Conservation (phyloP, 176 grass and related monocot genomes). For the Chrysopogon serrulatus region DNA sequence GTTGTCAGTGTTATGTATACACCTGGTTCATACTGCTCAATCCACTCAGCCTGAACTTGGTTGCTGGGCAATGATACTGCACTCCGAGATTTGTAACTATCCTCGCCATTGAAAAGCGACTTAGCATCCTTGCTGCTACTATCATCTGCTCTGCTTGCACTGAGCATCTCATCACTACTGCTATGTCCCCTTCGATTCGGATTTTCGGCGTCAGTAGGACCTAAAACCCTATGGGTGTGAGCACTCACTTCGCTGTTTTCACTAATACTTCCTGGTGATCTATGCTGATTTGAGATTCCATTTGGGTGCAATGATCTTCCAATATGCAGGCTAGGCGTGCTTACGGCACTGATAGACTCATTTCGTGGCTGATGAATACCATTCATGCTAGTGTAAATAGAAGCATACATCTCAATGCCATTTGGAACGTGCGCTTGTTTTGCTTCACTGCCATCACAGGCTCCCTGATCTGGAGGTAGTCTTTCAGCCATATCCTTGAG, state of each 20-base stretch:
- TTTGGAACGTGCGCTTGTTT: slow-evolving; percentile 43
- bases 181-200: slow-evolving; percentile 22
- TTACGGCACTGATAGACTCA: slow-evolving; percentile 30
- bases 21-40: slow-evolving; percentile 89
- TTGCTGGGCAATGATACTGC: slow-evolving; percentile 33
- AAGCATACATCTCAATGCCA: slow-evolving; percentile 36
- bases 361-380: slow-evolving; percentile 53
- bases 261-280: slow-evolving; percentile 25
- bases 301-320: slow-evolving; percentile 30
- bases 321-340: slow-evolving; percentile 16
- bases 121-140: slow-evolving; percentile 45
- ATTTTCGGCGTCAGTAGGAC: slow-evolving; percentile 20
- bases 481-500: slow-evolving; percentile 95
- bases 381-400: slow-evolving; percentile 43
- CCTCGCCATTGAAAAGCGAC: slow-evolving; percentile 53
- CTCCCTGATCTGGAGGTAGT: slow-evolving; percentile 62
- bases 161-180: slow-evolving; percentile 47
- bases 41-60: slow-evolving; percentile 84
- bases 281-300: slow-evolving; percentile 50
- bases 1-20: slow-evolving; percentile 88
- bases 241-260: slow-evolving; percentile 47
- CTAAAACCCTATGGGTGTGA: slow-evolving; percentile 46
- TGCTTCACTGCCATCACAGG: slow-evolving; percentile 46
- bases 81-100: slow-evolving; percentile 53
- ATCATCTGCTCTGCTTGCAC: slow-evolving; percentile 30